Conservation (phyloP, 202 grass and related monocot species). For the Hordeum pubiflorum region DNA sequence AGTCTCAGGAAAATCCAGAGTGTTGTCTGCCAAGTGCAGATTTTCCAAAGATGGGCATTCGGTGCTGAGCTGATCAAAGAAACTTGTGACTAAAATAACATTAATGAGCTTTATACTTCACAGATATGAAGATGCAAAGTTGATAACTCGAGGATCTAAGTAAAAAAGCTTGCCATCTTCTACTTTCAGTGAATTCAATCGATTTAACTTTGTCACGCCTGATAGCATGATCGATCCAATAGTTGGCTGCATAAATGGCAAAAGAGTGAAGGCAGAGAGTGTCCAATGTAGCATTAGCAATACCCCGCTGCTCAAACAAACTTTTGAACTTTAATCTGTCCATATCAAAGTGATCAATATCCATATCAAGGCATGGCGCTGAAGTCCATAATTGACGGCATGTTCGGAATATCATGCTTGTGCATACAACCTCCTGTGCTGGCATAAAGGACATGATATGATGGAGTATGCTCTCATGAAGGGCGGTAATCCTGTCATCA, state of each 20-base stretch:
- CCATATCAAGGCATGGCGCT: background rate
- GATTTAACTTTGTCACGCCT: background rate
- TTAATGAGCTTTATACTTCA: background rate
- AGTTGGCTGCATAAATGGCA: background rate
- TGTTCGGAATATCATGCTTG: background rate
- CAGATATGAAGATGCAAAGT: background rate
- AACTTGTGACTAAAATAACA: background rate
- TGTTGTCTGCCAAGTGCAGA: background rate
- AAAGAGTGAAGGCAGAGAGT: constrained; percentile 2
- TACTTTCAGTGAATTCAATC: constrained; percentile 6
- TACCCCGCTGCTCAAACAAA: background rate
- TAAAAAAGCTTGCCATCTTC: background rate
- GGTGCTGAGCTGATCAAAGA: background rate
- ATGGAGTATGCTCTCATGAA: background rate
- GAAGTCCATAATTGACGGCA: background rate
- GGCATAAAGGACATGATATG: background rate
- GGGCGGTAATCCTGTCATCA: background rate
- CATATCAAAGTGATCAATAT: background rate
- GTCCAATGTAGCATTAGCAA: background rate
- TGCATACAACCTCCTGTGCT: background rate
- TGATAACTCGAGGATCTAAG: background rate
- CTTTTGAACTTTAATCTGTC: background rate
- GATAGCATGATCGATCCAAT: constrained; percentile 1
- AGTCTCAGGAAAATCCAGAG: background rate
- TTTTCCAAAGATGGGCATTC: constrained; percentile 3